Percentiles rank a stretch among this genome's conserved stretches.
Conservation (phyloP, 2,329 filamentous ascomycete species). For the Aspergillus luchuensis region DNA sequence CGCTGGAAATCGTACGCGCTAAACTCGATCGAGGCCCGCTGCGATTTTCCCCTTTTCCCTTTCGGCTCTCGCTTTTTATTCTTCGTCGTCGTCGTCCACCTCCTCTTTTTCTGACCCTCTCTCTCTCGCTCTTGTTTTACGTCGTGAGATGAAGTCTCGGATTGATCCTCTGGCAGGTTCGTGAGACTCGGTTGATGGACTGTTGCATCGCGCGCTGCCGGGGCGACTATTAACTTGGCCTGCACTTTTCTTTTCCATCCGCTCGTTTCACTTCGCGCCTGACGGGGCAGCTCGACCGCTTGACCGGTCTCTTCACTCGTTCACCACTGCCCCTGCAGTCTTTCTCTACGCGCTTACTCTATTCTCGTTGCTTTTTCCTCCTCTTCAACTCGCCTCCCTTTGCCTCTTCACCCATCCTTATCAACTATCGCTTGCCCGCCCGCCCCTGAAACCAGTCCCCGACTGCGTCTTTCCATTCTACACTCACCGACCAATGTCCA, state of each 20-base stretch:
- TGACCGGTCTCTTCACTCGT: conserved; percentile 19
- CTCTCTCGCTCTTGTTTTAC: conserved; percentile 5
- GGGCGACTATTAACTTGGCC: conserved; percentile 13
- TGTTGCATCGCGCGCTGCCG: conserved; percentile 15
- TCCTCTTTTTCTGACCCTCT: conserved; percentile 12
- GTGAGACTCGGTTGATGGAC: conserved; percentile 26
- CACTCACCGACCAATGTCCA: conserved; percentile 44
- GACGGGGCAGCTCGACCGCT: conserved; percentile 12
- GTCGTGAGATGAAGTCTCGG: conserved; percentile 23
- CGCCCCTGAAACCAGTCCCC: conserved; percentile 2
- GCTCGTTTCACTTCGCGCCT: conserved; percentile 15
- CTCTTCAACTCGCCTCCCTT: neutral
- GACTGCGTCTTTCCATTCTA: neutral
- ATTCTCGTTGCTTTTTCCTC: conserved; percentile 5
- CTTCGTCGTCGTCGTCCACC: conserved; percentile 12
- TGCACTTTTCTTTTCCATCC: conserved; percentile 12
- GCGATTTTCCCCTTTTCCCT: conserved; percentile 24
- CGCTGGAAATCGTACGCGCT: conserved; percentile 9
- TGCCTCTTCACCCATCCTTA: neutral
- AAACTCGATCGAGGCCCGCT: conserved; percentile 12
- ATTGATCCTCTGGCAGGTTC: conserved; percentile 34
- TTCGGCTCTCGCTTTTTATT: conserved; percentile 15
- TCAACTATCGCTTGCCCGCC: neutral
- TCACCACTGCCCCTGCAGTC: conserved; percentile 13
- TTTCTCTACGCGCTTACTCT: conserved; percentile 9